Conservation (phyloP, 257 asterid species). For the Forsythia viridissima region DNA sequence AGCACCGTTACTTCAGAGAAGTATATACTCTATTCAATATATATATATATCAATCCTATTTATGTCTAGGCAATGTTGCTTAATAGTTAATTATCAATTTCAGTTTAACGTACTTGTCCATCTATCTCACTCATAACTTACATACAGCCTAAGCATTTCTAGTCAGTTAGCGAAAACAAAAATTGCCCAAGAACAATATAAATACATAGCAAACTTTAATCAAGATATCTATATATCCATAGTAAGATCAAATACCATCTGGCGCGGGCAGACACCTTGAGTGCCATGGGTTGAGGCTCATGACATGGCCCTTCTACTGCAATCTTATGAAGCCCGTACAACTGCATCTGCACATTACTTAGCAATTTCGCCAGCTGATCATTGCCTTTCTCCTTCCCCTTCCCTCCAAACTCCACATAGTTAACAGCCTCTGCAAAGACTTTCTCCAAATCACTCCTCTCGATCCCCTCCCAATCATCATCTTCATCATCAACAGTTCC, state of each 20-base stretch:
- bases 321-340: constrained; percentile 77
- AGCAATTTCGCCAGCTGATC: constrained; percentile 41
- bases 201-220: neutral
- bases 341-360: constrained; percentile 57
- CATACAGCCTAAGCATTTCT: neutral
- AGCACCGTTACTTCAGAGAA: neutral
- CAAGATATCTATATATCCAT: neutral
- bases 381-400: constrained; percentile 32
- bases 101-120: neutral
- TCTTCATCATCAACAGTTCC: constrained; percentile 27
- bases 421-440: constrained; percentile 75
- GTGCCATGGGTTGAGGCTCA: constrained; percentile 81
- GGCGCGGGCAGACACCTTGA: constrained; percentile 72
- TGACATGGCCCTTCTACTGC: constrained; percentile 89
- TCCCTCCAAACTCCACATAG: constrained; percentile 56
- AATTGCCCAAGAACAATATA: neutral
- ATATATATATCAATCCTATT: too few species aligned
- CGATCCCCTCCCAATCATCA: constrained; percentile 93
- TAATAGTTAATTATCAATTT: too few species aligned
- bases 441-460: constrained; percentile 86
- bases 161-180: neutral
- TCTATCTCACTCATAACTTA: constrained; percentile 6
- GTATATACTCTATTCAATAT: neutral
- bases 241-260: constrained; percentile 65
- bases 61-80: too few species aligned